Conservation (phyloP, 2,329 filamentous ascomycete species). For the Sordariomycetes sp. region DNA sequence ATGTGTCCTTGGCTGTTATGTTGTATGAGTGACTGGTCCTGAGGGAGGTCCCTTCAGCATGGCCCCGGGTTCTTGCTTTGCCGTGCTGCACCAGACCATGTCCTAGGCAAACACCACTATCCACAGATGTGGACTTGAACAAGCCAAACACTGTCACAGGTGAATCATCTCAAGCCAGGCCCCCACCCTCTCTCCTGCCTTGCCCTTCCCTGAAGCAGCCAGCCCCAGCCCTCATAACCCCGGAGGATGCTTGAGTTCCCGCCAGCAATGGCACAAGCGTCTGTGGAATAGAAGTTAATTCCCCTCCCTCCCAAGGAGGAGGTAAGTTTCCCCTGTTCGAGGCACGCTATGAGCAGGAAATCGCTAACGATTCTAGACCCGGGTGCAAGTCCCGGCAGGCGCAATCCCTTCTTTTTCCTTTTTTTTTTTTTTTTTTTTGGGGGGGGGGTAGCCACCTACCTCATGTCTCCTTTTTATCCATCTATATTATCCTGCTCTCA, state of each 20-base stretch:
- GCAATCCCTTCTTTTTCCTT: neutral
- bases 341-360: neutral
- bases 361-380: constrained; percentile 1
- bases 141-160: neutral
- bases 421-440: neutral
- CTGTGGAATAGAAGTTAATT: constrained; percentile 5
- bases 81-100: too few relatives aligned
- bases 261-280: neutral
- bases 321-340: constrained; percentile 2
- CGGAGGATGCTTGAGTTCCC: neutral
- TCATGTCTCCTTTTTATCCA: too few relatives aligned
- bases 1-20: too few relatives aligned
- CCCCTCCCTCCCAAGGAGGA: constrained; percentile 4
- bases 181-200: neutral
- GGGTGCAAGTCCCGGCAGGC: constrained; percentile 4
- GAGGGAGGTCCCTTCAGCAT: too few relatives aligned
- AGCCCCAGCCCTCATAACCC: neutral
- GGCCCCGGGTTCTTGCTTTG: too few relatives aligned
- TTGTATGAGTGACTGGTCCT: too few relatives aligned
- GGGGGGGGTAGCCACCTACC: too few relatives aligned
- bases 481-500: neutral
- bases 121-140: neutral
- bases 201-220: neutral
- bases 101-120: too few relatives aligned
- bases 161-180: neutral